Evolutionary conservation across 1,139 yeast genomes (phyloP).

Genomic region (Kluyveromyces sp.): DNA sequence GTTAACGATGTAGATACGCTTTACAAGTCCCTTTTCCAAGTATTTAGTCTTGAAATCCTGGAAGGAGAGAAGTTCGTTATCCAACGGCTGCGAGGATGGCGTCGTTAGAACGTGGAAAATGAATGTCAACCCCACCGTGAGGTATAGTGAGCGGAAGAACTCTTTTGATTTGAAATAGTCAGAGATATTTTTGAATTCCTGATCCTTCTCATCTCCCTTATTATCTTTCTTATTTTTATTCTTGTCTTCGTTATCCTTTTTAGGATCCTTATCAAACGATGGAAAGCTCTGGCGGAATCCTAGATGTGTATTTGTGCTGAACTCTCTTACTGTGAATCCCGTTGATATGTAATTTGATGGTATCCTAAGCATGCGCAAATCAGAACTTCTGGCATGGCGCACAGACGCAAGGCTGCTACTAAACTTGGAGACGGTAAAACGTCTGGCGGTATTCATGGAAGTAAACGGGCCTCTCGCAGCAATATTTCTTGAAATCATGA

Average conservation of each 20-base stretch:
- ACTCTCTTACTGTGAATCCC: neutral
- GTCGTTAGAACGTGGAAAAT: constrained; percentile 30
- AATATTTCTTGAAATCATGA: too few relatives aligned
- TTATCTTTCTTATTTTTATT: constrained; percentile 2
- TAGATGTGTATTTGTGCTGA: neutral
- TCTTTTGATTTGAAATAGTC: constrained; percentile 36
- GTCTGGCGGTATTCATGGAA: too few relatives aligned
- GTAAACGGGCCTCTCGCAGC: too few relatives aligned
- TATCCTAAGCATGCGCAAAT: too few relatives aligned
- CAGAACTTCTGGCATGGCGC: too few relatives aligned
- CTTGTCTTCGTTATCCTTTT: neutral
- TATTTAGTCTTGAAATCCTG: constrained; percentile 84
- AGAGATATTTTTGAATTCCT: constrained; percentile 26
- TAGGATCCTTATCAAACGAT: neutral
- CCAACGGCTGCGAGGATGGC: constrained; percentile 24
- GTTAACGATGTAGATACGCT: constrained; percentile 68
- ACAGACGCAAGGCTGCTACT: too few relatives aligned
- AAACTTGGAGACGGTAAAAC: too few relatives aligned
- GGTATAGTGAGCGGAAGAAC: constrained; percentile 32
- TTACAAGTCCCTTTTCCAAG: constrained; percentile 77
- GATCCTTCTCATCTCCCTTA: constrained; percentile 17
- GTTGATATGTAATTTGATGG: too few relatives aligned
- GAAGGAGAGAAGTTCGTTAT: constrained; percentile 54
- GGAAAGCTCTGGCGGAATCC: neutral
- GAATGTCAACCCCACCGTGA: constrained; percentile 34